Conservation (phyloP, 441 rosid species). For the Manihot esculenta region DNA sequence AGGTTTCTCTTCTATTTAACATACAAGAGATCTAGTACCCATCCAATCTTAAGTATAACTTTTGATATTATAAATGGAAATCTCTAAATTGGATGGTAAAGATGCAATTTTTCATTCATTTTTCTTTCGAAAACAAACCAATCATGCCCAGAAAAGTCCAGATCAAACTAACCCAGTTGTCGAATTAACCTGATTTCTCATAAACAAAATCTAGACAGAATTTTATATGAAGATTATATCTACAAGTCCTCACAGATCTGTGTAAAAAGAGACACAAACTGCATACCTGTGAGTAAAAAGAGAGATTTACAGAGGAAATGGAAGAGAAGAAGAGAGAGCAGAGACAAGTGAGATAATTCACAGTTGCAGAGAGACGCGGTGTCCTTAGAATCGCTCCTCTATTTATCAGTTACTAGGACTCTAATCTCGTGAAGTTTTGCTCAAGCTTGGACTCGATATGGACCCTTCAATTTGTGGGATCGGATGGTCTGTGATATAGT, state of each 20-base stretch:
- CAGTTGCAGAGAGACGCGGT: slow-evolving; percentile 7
- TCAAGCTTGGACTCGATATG: not conserved
- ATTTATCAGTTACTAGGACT: not conserved
- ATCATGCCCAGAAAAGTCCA: too few relatives aligned
- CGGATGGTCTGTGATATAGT: not conserved
- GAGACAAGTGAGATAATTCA: not conserved
- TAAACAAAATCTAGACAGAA: not conserved
- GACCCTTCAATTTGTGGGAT: not conserved
- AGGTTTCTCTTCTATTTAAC: too few relatives aligned
- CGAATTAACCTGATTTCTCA: not conserved
- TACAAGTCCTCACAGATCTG: not conserved
- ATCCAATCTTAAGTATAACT: too few relatives aligned
- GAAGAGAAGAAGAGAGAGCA: not conserved
- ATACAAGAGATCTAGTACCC: too few relatives aligned
- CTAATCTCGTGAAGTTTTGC: not conserved
- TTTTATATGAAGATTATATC: not conserved
- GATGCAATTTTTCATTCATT: too few relatives aligned
- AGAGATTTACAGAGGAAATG: not conserved
- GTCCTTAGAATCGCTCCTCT: slow-evolving; percentile 25
- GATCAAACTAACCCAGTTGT: too few relatives aligned
- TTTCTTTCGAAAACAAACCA: too few relatives aligned
- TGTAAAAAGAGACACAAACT: not conserved
- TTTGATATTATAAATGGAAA: too few relatives aligned
- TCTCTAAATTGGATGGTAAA: too few relatives aligned
- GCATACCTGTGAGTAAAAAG: not conserved